These are phyloP conservation scores for Suillus americanus DNA, from an alignment of 768 basidiomycete species.

Conservation along the genomic window DNA sequence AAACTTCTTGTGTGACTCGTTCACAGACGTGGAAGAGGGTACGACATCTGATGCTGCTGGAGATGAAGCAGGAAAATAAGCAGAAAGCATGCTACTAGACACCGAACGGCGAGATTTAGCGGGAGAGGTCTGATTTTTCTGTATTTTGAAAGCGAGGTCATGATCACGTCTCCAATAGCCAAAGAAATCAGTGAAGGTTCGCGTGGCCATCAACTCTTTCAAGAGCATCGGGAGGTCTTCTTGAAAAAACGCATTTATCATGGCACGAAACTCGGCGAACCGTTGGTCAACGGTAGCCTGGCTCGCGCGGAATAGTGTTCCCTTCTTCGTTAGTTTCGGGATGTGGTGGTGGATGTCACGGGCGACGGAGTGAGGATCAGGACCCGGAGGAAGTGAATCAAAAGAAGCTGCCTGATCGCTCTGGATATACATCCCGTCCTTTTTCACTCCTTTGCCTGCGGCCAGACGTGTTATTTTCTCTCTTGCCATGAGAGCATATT, in stretches of 20 bases:
- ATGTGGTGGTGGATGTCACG: conserved; percentile 64
- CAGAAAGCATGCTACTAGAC: conserved; percentile 54
- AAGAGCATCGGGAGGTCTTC: conserved; percentile 66
- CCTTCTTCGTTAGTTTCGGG: conserved; percentile 70
- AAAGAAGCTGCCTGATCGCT: conserved; percentile 78
- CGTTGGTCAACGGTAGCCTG: conserved; percentile 66
- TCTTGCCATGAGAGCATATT: conserved; percentile 62
- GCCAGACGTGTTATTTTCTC: conserved; percentile 66
- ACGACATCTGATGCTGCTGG: conserved; percentile 11
- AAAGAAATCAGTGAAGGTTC: conserved; percentile 72
- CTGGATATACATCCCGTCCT: conserved; percentile 64
- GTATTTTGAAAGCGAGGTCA: conserved; percentile 52
- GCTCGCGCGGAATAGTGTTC: conserved; percentile 69
- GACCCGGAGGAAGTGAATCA: conserved; percentile 82
- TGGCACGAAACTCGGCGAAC: conserved; percentile 53
- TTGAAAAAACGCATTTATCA: conserved; percentile 59
- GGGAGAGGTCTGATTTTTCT: conserved; percentile 18
- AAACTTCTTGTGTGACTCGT: conserved; percentile 7
- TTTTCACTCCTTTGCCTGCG: conserved; percentile 76
- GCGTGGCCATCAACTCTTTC: conserved; percentile 59
- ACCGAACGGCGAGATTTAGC: conserved; percentile 41
- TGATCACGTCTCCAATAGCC: conserved; percentile 74
- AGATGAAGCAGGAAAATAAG: conserved; percentile 51
- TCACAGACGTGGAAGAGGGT: conserved; percentile 13
- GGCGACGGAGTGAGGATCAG: conserved; percentile 74